A percentile compares a stretch with the other conserved stretches of the same genome.
These are phyloP conservation scores for Mortierella claussenii DNA, from an alignment of 192 early-diverging fungal genomes.

Conservation along the genomic window DNA sequence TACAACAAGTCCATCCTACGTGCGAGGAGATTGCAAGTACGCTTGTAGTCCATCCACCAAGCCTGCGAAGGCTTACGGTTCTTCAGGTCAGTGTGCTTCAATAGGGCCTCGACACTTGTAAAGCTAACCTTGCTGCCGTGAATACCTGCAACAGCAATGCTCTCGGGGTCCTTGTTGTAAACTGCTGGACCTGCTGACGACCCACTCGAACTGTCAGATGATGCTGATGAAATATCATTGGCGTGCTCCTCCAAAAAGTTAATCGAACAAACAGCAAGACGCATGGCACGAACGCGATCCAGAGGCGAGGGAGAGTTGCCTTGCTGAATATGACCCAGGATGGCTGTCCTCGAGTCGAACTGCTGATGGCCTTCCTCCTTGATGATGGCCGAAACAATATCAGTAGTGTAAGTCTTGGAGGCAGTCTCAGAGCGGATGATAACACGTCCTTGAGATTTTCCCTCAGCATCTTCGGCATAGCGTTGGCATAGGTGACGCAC, in stretches of 20 bases:
- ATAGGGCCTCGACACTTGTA: conserved; percentile 58
- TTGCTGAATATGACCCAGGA: conserved; percentile 96
- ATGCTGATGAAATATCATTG: conserved; percentile 12
- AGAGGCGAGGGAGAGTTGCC: conserved; percentile 93
- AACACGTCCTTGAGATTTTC: conserved; percentile 85
- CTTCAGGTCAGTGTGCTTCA: conserved; percentile 81
- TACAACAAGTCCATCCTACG: conserved; percentile 26
- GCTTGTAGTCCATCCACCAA: conserved; percentile 76
- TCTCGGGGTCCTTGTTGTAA: conserved; percentile 66
- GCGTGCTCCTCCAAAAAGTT: conserved; percentile 84
- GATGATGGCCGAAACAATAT: conserved; percentile 86
- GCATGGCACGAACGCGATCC: conserved; percentile 94
- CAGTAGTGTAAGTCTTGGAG: conserved; percentile 88
- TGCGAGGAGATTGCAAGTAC: conserved; percentile 69
- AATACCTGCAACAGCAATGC: conserved; percentile 86
- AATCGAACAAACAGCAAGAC: conserved; percentile 82
- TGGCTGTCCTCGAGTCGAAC: conserved; percentile 91
- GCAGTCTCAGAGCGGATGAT: conserved; percentile 81
- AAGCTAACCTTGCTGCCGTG: conserved; percentile 78
- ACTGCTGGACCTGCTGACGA: conserved; percentile 63
- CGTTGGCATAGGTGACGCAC: conserved; percentile 80
- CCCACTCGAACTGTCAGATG: conserved; percentile 53
- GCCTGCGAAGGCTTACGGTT: conserved; percentile 75
- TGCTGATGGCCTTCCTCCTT: conserved; percentile 87
- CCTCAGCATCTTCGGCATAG: conserved; percentile 80